Evolutionary conservation across 108 stramenopile genomes (phyloP), one percentile per base, ranked within the genome.

Genomic region (Skeletonema menzelii): DNA sequence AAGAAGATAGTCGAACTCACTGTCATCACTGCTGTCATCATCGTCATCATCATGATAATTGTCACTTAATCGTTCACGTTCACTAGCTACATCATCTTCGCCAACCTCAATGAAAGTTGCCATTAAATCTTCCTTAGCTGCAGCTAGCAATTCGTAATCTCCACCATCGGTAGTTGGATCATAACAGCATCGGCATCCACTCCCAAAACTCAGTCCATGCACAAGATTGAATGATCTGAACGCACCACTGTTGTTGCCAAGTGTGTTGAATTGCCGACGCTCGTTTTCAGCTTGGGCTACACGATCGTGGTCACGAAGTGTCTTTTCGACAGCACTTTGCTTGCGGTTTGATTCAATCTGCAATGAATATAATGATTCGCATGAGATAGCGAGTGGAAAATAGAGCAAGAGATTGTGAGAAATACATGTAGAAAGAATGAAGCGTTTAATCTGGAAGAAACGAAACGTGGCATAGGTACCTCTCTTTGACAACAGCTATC

Each of bases 1-100:
- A n/a, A 92, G 80, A 8, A 92, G 77, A 63, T 92, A 92, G 57
- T 92, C 91, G 81, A 87, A 92, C 65, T 95, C 93, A 64, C 88
- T 73, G 30, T 75, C 80, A 60, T 71, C 56, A 22, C 57, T 59
- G 28, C 46, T 77, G 58, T 86, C 72, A 28, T 32, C 58, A 27
- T 20, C 24, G 0, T 67, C 85, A 38, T 68, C 71, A 59, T 70
- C 55, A 56, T 83, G 66, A 14, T 58, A 57, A n/a, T 44, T 49
- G 28, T 59, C 28, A 27, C 14, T 76, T 49, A 19, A 47, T 59
- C 19, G 49, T 10, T 28, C 56, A 24, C 31, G 12, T 30, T 7
- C 67, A 40, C 19, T 28, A 10, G 27, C 17, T n/a, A 19, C 38
- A 17, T 73, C 13, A 69, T 60, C 47, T 19, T 20, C 22, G 34